These are phyloP conservation scores for Candida tammaniensis DNA, from an alignment of 805 yeast species.

Conservation along the genomic window DNA sequence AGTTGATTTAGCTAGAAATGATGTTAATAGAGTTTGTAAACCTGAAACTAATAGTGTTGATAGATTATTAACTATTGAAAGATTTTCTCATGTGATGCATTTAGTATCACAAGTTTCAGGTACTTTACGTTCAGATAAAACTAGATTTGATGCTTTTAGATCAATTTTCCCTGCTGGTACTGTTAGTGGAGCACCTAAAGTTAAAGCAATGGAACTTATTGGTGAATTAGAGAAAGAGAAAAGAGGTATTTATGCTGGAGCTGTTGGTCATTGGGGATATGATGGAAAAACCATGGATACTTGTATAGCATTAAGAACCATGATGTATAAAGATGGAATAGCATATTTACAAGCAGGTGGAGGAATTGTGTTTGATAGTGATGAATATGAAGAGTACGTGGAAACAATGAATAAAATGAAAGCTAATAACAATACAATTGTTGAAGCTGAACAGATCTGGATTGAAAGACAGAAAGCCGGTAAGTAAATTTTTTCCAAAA, in stretches of 20 bases:
- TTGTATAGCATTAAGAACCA: slow-evolving; percentile 94
- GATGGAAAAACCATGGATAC: slow-evolving; percentile 96
- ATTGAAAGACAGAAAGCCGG: slow-evolving; percentile 46
- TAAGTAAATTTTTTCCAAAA: not conserved
- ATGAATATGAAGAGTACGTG: slow-evolving; percentile 90
- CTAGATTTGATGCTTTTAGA: slow-evolving; percentile 94
- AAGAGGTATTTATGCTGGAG: slow-evolving; percentile 97
- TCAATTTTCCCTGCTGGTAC: slow-evolving; percentile 99
- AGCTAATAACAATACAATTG: slow-evolving; percentile 86
- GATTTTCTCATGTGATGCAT: slow-evolving; percentile 97
- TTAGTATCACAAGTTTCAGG: slow-evolving; percentile 95
- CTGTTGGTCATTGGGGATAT: slow-evolving; percentile 97
- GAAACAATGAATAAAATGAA: slow-evolving; percentile 98
- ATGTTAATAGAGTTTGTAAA: slow-evolving; percentile 90
- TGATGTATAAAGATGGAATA: slow-evolving; percentile 87
- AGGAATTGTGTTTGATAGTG: slow-evolving; percentile 94
- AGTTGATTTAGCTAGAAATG: slow-evolving; percentile 96
- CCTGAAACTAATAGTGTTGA: slow-evolving; percentile 85
- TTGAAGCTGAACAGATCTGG: slow-evolving; percentile 88
- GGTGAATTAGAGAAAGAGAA: slow-evolving; percentile 87
- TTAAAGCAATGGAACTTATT: slow-evolving; percentile 92
- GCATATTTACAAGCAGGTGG: slow-evolving; percentile 99
- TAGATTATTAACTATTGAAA: slow-evolving; percentile 81
- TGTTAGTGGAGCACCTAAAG: slow-evolving; percentile 97
- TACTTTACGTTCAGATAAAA: slow-evolving; percentile 74